These are phyloP conservation scores for Mycena maculata DNA, from an alignment of 768 basidiomycete species.

Conservation along the genomic window DNA sequence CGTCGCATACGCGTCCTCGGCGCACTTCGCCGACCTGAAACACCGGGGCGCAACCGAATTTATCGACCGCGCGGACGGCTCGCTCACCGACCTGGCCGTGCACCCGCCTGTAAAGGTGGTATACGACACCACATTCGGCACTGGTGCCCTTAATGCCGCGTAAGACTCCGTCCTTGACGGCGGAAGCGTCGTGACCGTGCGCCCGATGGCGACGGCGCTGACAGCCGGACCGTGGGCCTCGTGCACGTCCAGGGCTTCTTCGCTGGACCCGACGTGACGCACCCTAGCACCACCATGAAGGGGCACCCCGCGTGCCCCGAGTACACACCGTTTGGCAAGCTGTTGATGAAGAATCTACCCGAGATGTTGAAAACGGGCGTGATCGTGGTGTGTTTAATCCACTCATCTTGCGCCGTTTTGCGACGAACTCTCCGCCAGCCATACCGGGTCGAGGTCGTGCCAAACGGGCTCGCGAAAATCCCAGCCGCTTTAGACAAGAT, in stretches of 20 bases:
- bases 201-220: background rate
- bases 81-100: conserved; percentile 1
- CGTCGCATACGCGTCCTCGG: conserved; percentile 49
- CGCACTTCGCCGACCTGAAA: conserved; percentile 49
- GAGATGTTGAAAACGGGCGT: conserved; percentile 47
- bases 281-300: conserved; percentile 31
- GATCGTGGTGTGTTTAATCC: conserved; percentile 45
- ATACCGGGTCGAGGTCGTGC: conserved; percentile 54
- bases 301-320: conserved; percentile 35
- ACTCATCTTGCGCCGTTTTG: background rate
- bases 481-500: conserved; percentile 48
- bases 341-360: conserved; percentile 36
- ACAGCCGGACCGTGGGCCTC: background rate
- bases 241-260: conserved; percentile 12
- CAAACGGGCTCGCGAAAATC: conserved; percentile 57
- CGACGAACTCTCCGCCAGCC: conserved; percentile 44
- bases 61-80: conserved; percentile 37
- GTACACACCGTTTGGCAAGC: conserved; percentile 35
- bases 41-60: conserved; percentile 48
- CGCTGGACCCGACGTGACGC: conserved; percentile 37
- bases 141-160: conserved; percentile 11
- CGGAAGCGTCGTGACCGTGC: conserved; percentile 4
- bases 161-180: conserved; percentile 10
- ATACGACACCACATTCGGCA: background rate
- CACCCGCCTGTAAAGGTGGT: conserved; percentile 15